Evolutionary conservation across 2,329 filamentous ascomycete species (phyloP).

Genomic region (Davidsoniella australis): DNA sequence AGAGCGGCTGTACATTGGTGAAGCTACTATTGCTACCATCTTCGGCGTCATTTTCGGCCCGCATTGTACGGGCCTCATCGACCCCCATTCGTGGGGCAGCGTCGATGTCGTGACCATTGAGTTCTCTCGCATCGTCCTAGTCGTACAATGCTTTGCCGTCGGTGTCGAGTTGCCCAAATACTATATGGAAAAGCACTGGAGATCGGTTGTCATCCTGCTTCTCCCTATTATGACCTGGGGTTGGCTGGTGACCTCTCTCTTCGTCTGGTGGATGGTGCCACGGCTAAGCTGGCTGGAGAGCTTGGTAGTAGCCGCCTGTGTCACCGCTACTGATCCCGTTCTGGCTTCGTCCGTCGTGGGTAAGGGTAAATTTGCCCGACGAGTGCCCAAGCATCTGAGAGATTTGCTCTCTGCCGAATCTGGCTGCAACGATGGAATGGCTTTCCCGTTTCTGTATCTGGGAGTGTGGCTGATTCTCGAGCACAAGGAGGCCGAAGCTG

Average conservation of each 20-base stretch:
- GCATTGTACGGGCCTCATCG: constrained; percentile 63
- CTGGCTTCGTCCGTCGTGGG: constrained; percentile 94
- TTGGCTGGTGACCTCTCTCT: constrained; percentile 81
- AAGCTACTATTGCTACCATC: constrained; percentile 83
- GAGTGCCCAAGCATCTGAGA: constrained; percentile 91
- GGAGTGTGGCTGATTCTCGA: constrained; percentile 80
- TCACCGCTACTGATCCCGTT: constrained; percentile 93
- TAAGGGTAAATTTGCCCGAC: constrained; percentile 96
- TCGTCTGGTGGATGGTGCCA: constrained; percentile 81
- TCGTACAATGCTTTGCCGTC: constrained; percentile 84
- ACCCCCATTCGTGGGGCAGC: constrained; percentile 62
- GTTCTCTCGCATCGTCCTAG: constrained; percentile 75
- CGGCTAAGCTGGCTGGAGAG: constrained; percentile 77
- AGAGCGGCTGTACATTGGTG: constrained; percentile 94
- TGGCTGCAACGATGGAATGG: constrained; percentile 98
- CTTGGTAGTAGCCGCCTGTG: constrained; percentile 73
- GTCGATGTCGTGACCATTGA: constrained; percentile 76
- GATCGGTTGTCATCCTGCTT: constrained; percentile 71
- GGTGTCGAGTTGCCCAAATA: constrained; percentile 79
- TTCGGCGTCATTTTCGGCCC: constrained; percentile 83
- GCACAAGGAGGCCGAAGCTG: constrained; percentile 46
- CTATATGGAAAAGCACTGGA: constrained; percentile 98
- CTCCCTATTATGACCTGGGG: constrained; percentile 95
- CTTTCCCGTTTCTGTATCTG: constrained; percentile 93
- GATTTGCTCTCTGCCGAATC: constrained; percentile 92